Evolutionary conservation across 805 yeast species (phyloP).

Genomic region (Clavispora asparagi): DNA sequence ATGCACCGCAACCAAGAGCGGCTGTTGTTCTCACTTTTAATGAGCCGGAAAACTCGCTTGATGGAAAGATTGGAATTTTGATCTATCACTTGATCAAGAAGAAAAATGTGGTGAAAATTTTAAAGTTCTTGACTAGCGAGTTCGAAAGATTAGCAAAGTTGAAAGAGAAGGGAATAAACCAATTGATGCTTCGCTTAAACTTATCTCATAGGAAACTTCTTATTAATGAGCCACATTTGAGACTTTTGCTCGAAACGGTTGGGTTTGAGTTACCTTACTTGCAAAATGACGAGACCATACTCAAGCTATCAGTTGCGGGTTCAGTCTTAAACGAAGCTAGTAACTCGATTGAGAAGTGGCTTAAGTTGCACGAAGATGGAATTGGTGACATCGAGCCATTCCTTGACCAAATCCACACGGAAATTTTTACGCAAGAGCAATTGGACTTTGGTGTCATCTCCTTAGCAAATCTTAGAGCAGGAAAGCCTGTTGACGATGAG

Average conservation of each 20-base stretch:
- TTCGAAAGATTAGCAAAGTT: slow-evolving; percentile 25
- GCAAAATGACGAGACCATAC: slow-evolving; percentile 34
- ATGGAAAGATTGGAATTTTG: slow-evolving; percentile 46
- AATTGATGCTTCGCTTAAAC: slow-evolving; percentile 7
- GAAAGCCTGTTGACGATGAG: slow-evolving; percentile 3
- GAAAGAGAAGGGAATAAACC: neutral
- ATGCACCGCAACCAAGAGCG: slow-evolving; percentile 21
- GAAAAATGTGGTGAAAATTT: slow-evolving; percentile 24
- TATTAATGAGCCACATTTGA: slow-evolving; percentile 43
- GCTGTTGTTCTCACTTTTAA: slow-evolving; percentile 34
- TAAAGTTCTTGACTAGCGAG: slow-evolving; percentile 42
- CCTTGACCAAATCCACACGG: slow-evolving; percentile 13
- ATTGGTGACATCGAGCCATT: slow-evolving; percentile 17
- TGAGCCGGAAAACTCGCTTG: slow-evolving; percentile 26
- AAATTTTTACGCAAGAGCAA: slow-evolving; percentile 9
- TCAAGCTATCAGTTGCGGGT: slow-evolving; percentile 28
- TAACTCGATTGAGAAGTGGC: slow-evolving; percentile 39
- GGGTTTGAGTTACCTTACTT: slow-evolving; percentile 43
- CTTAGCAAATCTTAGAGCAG: slow-evolving; percentile 9
- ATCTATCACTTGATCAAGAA: slow-evolving; percentile 44
- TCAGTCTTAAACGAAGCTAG: slow-evolving; percentile 28
- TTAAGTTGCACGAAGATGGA: slow-evolving; percentile 14
- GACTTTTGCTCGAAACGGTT: slow-evolving; percentile 42
- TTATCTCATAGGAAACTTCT: slow-evolving; percentile 23
- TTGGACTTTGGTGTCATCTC: slow-evolving; percentile 10